Percentiles rank a stretch among this genome's conserved stretches.
phyloP scores from a whole-genome alignment of 805 yeast species.

The Candida berthetii region DNA sequence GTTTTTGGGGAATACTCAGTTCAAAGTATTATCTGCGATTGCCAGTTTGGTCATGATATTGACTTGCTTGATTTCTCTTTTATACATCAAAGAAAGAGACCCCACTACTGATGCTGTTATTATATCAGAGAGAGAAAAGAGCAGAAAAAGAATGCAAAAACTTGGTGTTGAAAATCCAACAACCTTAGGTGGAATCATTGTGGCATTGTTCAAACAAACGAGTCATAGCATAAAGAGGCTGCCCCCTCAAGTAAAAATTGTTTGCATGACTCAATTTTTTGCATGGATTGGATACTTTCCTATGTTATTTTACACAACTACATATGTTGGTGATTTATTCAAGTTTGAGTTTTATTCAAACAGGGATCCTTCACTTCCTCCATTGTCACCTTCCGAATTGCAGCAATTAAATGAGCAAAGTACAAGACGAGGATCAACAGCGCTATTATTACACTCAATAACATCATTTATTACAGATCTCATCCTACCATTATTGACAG shows the following conservation, averaged over 20 bases:
- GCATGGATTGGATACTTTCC: conserved; percentile 71
- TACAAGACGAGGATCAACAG: conserved; percentile 46
- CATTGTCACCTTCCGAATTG: conserved; percentile 30
- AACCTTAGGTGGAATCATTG: conserved; percentile 8
- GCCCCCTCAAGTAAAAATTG: conserved; percentile 44
- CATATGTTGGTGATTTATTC: conserved; percentile 58
- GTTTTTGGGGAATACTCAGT: conserved; percentile 40
- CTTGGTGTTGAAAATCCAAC: conserved; percentile 29
- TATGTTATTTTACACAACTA: conserved; percentile 57
- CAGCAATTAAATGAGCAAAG: conserved; percentile 36
- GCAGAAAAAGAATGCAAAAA: conserved; percentile 23
- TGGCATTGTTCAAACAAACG: conserved; percentile 26
- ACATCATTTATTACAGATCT: conserved; percentile 38
- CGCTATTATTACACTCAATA: conserved; percentile 42
- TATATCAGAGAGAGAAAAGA: conserved; percentile 29
- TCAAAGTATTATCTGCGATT: conserved; percentile 39
- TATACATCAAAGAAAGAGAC: conserved; percentile 38
- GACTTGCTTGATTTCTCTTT: conserved; percentile 27
- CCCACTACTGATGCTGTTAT: conserved; percentile 37
- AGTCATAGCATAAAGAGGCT: conserved; percentile 27
- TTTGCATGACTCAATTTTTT: conserved; percentile 52
- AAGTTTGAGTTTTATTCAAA: conserved; percentile 26
- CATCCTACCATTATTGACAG: conserved; percentile 36
- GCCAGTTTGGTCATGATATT: conserved; percentile 33
- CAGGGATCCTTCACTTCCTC: conserved; percentile 28